These are phyloP conservation scores for Cercospora sesami DNA, from an alignment of 2,329 filamentous ascomycete genomes.

Conservation along the genomic window DNA sequence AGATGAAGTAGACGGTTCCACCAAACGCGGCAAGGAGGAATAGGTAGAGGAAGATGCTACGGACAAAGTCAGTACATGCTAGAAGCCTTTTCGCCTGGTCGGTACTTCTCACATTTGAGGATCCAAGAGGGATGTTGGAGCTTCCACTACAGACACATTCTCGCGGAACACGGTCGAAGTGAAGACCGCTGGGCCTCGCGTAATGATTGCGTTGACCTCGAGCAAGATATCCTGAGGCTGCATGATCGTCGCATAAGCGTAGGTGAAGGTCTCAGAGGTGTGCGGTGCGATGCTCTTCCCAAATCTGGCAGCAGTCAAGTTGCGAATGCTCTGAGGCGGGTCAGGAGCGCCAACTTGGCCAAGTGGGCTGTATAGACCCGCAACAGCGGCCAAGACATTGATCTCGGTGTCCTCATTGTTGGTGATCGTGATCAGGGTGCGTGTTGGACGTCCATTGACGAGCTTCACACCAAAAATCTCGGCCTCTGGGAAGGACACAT, in stretches of 20 bases:
- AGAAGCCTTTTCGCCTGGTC: neutral
- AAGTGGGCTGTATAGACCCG: conserved; percentile 64
- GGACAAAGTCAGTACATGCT: neutral
- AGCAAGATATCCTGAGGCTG: conserved; percentile 85
- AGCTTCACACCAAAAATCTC: conserved; percentile 95
- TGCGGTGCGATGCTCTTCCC: conserved; percentile 72
- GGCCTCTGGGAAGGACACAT: conserved; percentile 61
- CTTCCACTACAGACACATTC: conserved; percentile 82
- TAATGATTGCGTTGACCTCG: conserved; percentile 72
- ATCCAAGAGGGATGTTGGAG: conserved; percentile 87
- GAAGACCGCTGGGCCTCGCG: conserved; percentile 68
- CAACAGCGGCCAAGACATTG: conserved; percentile 72
- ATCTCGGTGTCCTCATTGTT: conserved; percentile 81
- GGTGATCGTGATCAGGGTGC: conserved; percentile 75
- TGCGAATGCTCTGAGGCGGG: conserved; percentile 67
- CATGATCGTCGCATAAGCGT: conserved; percentile 85
- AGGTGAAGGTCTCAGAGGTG: conserved; percentile 73
- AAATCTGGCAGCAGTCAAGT: conserved; percentile 78
- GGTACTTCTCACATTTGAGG: conserved; percentile 77
- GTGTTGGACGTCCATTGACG: conserved; percentile 84
- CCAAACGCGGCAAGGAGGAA: conserved; percentile 77
- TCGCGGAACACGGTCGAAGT: conserved; percentile 79
- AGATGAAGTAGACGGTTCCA: conserved; percentile 90
- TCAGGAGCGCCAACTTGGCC: conserved; percentile 53
- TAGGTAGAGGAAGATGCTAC: conserved; percentile 94